These are phyloP conservation scores for Fusarium nisikadoi DNA, from an alignment of 2,329 filamentous ascomycete genomes.

Conservation along the genomic window DNA sequence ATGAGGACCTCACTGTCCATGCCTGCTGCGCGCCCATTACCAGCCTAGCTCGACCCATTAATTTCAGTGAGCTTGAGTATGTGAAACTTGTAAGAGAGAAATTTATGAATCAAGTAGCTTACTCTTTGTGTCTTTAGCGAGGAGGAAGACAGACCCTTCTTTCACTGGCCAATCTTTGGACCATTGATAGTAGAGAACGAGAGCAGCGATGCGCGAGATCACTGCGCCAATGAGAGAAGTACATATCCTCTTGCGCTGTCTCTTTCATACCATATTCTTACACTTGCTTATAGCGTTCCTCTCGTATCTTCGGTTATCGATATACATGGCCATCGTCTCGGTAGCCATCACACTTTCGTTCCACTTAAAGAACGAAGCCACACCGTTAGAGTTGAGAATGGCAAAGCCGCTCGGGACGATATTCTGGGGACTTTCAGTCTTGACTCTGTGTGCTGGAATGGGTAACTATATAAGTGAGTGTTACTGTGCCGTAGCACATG, in stretches of 20 bases:
- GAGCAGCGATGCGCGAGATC: conserved; percentile 78
- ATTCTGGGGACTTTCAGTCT: conserved; percentile 85
- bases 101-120: background rate
- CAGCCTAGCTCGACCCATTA: conserved; percentile 55
- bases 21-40: conserved; percentile 54
- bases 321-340: conserved; percentile 91
- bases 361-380: conserved; percentile 81
- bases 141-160: conserved; percentile 10
- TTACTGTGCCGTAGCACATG: background rate
- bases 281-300: conserved; percentile 70
- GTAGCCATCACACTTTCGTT: conserved; percentile 94
- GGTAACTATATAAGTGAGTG: conserved; percentile 83
- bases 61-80: conserved; percentile 56
- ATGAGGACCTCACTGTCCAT: conserved; percentile 49
- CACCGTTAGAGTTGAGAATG: conserved; percentile 76
- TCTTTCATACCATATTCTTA: background rate
- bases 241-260: background rate
- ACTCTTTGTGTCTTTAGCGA: background rate
- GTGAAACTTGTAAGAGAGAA: background rate
- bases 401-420: conserved; percentile 85
- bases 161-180: conserved; percentile 67
- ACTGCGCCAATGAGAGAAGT: conserved; percentile 83
- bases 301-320: conserved; percentile 86
- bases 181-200: conserved; percentile 80
- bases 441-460: conserved; percentile 81